Base-by-base conservation (phyloP, 75 land plant species). In the Chamaecyparis obtusa region DNA sequence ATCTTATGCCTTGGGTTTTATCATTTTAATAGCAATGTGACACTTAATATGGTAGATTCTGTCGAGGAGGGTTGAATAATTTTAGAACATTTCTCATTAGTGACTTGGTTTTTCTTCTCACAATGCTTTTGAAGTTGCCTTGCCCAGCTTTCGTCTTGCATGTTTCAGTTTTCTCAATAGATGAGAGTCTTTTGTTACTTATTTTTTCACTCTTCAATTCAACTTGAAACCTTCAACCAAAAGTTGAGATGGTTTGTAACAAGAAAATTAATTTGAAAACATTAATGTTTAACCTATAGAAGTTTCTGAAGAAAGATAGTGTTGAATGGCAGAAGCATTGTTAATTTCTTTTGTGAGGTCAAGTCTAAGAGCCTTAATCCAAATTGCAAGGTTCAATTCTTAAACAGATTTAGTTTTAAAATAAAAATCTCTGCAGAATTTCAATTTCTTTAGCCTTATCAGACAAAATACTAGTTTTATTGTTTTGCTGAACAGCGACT, bases 71-170 rank as follows among this genome's bases (percentile, higher is more conserved):
- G 49, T 49, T 44, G 48, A 81, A 10, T 13, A 13, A 44, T 44
- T 41, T 81, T 46, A 46, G 35, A 46, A 11, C 30, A 27, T 81
- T 44, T 44, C 48, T 27, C 27, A 81, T 27, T n/a, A 13, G 44
- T 27, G 11, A 46, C 14, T 14, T 46, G 83, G n/a, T 24, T 46
- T 81, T 81, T 46, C 51, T 81, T 81, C 11, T 81, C 49, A 27
- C n/a, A 33, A 87, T 87, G 56, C 88, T 54, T 85, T 86, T 46
- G n/a, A 51, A 87, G 51, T 85, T 54, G 86, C 46, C 33, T 85
- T 86, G 30, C 46, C 9, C 33, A 85, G 43, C 27, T 87, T 84
- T 87, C 86, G 15, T 27, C 39, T 64, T 67, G 24, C 46, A 46
- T 46, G 13, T 80, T 43, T 80, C 39, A 80, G 13, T 80, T 41